These are phyloP conservation scores for Scleroderma bovista DNA, from an alignment of 768 basidiomycete species.

Conservation along the genomic window DNA sequence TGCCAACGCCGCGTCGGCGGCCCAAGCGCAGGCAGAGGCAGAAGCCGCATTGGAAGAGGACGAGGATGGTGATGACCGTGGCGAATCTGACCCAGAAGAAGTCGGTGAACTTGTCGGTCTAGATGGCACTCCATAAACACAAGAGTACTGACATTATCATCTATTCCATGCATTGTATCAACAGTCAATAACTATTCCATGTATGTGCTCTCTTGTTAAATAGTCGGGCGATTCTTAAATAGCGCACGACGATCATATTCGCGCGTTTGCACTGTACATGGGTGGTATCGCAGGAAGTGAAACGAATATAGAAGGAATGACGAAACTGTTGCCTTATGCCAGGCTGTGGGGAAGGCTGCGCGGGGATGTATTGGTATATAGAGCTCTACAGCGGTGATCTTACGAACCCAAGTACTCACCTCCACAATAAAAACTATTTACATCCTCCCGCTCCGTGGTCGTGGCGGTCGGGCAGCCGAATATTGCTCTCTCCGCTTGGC, in stretches of 20 bases:
- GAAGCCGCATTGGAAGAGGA: slow-evolving; percentile 70
- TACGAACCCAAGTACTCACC: slow-evolving; percentile 9
- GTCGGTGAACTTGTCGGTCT: slow-evolving; percentile 10
- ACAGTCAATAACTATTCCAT: slow-evolving; percentile 18
- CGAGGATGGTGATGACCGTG: slow-evolving; percentile 44
- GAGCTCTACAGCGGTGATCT: not conserved
- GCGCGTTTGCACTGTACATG: slow-evolving; percentile 21
- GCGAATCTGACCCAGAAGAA: slow-evolving; percentile 23
- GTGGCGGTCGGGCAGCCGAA: slow-evolving; percentile 30
- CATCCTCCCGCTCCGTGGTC: slow-evolving; percentile 45
- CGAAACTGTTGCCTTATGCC: slow-evolving; percentile 20
- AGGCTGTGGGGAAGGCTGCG: not conserved
- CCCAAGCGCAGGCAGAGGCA: slow-evolving; percentile 74
- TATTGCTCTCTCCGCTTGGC: slow-evolving; percentile 45
- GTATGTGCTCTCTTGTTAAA: slow-evolving; percentile 10
- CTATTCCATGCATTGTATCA: slow-evolving; percentile 17
- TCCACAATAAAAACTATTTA: slow-evolving; percentile 26
- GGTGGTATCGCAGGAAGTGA: slow-evolving; percentile 18
- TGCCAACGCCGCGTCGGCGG: slow-evolving; percentile 66
- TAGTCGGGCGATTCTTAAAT: slow-evolving; percentile 10
- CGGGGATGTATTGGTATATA: not conserved
- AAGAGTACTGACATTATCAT: slow-evolving; percentile 16
- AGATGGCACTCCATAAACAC: slow-evolving; percentile 3
- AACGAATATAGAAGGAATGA: slow-evolving; percentile 26
- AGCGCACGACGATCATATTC: slow-evolving; percentile 3